Evolutionary conservation across 129 eudicot species (phyloP), one percentile per base, ranked within the genome.

Genomic region (Kitagawia praeruptora): DNA sequence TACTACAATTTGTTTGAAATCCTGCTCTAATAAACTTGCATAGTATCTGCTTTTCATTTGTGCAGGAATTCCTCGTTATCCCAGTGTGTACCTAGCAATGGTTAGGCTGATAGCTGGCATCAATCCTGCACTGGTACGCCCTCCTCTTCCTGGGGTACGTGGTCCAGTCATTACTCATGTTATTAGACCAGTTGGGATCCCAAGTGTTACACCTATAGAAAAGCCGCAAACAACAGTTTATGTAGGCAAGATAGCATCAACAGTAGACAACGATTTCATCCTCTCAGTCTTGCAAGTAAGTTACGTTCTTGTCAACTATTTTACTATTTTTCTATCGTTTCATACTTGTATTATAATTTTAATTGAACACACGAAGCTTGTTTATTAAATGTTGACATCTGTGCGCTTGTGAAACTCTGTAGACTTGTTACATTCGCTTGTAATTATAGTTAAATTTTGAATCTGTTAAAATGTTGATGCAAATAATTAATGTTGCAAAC

Each of bases 341-440:
- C n/a, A n/a, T n/a, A n/a, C n/a, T n/a, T n/a, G n/a, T n/a, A 1
- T 74, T 7, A 48, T 70, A 8, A 34, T n/a, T 41, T 27, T 42
- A 23, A 23, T 56, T 10, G 21, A 14, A 2, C 21, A 46, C 18
- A 77, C 54, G 38, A 7, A 16, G 69, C 69, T 72, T 70, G 21
- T 34, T 75, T 42, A 27, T 16, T 77, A 4, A 49, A 56, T 18
- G 67, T 72, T 78, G 61, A 69, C 74, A 38, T 77, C 2, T 37
- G 75, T 48, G 48, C 51, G 42, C 46, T 75, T 53, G 82, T 88
- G 83, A 80, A 96, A 97, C 91, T 96, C 10, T 96, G 99, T 75
- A 98, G 99, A 70, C 95, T 96, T 70, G 96, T 96, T 74, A 96
- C n/a, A n/a, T n/a, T n/a, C n/a, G n/a, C n/a, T n/a, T n/a, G n/a